Percentiles rank a stretch among this genome's conserved stretches.
Evolutionary conservation across 2,329 filamentous ascomycete genomes (phyloP).

Genomic region (Delphinella strobiligena): DNA sequence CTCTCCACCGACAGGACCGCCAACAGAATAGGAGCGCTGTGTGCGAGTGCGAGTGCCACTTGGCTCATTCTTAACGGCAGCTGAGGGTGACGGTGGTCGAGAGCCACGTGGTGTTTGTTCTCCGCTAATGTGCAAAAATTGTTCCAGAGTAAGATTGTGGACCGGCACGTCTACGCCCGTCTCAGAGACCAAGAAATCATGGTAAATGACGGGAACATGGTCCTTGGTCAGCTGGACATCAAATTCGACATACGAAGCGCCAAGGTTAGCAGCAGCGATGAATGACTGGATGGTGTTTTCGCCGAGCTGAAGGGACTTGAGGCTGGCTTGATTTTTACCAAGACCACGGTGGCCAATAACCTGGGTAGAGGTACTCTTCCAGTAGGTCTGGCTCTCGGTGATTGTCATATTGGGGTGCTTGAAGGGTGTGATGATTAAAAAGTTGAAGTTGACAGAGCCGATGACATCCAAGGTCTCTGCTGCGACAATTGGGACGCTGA

Average conservation of each 20-base stretch:
- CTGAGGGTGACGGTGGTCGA: slow-evolving; percentile 33
- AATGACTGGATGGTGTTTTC: slow-evolving; percentile 96
- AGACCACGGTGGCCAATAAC: slow-evolving; percentile 62
- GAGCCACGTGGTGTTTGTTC: slow-evolving; percentile 34
- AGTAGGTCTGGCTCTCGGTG: slow-evolving; percentile 84
- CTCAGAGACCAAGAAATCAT: slow-evolving; percentile 95
- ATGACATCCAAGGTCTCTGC: slow-evolving; percentile 77
- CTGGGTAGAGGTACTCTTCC: slow-evolving; percentile 89
- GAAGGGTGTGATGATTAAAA: slow-evolving; percentile 88
- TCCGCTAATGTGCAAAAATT: slow-evolving; percentile 81
- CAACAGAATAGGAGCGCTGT: slow-evolving; percentile 48
- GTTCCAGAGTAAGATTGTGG: slow-evolving; percentile 85
- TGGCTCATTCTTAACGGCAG: slow-evolving; percentile 6
- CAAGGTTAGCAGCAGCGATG: slow-evolving; percentile 87
- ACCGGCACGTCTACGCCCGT: slow-evolving; percentile 95
- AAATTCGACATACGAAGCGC: slow-evolving; percentile 59
- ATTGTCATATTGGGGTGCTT: slow-evolving; percentile 87
- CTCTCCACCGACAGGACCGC: slow-evolving; percentile 36
- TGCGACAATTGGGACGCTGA: slow-evolving; percentile 82
- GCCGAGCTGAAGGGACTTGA: slow-evolving; percentile 81
- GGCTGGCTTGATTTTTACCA: slow-evolving; percentile 77
- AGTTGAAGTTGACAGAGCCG: slow-evolving; percentile 92
- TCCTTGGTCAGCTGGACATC: slow-evolving; percentile 99
- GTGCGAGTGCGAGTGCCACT: slow-evolving; percentile 16
- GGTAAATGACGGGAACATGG: slow-evolving; percentile 94